phyloP scores from a whole-genome alignment of 768 basidiomycete genomes.

The Lactarius vividus region DNA sequence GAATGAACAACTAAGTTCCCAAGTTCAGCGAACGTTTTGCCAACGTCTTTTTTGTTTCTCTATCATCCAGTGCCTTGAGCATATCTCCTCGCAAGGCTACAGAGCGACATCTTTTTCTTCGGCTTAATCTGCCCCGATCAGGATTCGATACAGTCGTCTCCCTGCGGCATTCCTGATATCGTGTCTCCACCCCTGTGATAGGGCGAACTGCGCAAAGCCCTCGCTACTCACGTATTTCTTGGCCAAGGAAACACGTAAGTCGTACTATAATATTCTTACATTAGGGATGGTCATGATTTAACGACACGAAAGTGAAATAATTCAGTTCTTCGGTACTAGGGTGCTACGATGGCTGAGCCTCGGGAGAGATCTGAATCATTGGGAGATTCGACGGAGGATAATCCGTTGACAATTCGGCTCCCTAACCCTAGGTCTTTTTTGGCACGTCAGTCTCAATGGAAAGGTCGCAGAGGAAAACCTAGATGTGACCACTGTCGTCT shows the following conservation, averaged over 20 bases:
- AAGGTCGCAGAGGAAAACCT: conserved; percentile 70
- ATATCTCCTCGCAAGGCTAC: conserved; percentile 12
- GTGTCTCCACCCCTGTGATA: conserved; percentile 10
- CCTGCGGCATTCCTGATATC: conserved; percentile 15
- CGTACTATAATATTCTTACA: not conserved
- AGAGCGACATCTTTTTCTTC: not conserved
- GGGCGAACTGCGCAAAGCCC: conserved; percentile 13
- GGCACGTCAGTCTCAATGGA: conserved; percentile 72
- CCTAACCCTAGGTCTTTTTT: conserved; percentile 65
- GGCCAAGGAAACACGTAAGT: conserved; percentile 19
- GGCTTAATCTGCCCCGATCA: conserved; percentile 18
- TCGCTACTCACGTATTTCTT: conserved; percentile 2
- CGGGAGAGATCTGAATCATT: conserved; percentile 35
- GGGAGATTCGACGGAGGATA: conserved; percentile 36
- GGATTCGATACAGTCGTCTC: conserved; percentile 12
- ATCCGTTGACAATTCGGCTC: conserved; percentile 58
- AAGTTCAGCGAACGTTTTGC: conserved; percentile 29
- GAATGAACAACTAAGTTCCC: conserved; percentile 31
- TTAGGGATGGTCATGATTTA: not conserved
- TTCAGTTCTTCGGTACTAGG: conserved; percentile 3
- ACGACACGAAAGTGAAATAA: conserved; percentile 9
- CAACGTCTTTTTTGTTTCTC: conserved; percentile 22
- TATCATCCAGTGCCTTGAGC: conserved; percentile 21
- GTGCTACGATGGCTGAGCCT: conserved; percentile 23
- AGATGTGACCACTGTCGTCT: conserved; percentile 71